Evolutionary conservation across 163 green algal species (phyloP).

Genomic region (Chloroidium sp.): DNA sequence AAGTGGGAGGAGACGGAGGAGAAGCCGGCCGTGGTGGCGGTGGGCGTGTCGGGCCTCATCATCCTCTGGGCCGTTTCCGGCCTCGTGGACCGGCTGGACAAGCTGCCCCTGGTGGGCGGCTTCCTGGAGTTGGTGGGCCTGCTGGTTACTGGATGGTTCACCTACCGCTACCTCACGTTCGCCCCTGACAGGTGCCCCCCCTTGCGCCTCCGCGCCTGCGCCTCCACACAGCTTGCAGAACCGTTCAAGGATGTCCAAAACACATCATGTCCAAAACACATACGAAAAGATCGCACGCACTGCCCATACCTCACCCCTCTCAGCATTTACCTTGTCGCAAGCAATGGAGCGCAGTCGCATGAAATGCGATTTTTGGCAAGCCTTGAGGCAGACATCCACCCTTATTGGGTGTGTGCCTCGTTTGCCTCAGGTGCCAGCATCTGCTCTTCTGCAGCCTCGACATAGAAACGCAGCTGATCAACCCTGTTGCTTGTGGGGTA

Average conservation of each 20-base stretch:
- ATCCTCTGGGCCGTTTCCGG: conserved; percentile 22
- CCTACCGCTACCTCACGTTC: conserved; percentile 40
- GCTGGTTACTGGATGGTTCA: conserved; percentile 38
- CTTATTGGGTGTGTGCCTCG: too few species aligned
- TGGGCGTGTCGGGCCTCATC: conserved; percentile 18
- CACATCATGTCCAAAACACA: background rate
- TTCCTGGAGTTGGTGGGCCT: conserved; percentile 44
- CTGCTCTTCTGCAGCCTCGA: too few species aligned
- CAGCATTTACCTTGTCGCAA: too few species aligned
- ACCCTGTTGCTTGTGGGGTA: too few species aligned
- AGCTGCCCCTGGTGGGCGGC: conserved; percentile 29
- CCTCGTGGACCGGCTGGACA: conserved; percentile 37
- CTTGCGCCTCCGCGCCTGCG: too few species aligned
- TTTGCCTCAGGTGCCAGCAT: too few species aligned
- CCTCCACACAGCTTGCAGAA: background rate
- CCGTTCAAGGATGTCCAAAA: background rate
- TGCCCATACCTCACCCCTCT: too few species aligned
- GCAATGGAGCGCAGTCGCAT: too few species aligned
- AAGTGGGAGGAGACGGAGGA: conserved; percentile 47
- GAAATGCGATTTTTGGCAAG: too few species aligned
- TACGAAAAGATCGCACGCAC: background rate
- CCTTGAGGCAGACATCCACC: too few species aligned
- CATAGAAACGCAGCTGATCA: too few species aligned
- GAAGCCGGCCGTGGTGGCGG: conserved; percentile 33
- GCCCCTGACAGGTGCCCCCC: conserved; percentile 15